Evolutionary conservation across 148 eudicot species (phyloP), one percentile per base, ranked within the genome.

Genomic region (Vaccinium macrocarpon): DNA sequence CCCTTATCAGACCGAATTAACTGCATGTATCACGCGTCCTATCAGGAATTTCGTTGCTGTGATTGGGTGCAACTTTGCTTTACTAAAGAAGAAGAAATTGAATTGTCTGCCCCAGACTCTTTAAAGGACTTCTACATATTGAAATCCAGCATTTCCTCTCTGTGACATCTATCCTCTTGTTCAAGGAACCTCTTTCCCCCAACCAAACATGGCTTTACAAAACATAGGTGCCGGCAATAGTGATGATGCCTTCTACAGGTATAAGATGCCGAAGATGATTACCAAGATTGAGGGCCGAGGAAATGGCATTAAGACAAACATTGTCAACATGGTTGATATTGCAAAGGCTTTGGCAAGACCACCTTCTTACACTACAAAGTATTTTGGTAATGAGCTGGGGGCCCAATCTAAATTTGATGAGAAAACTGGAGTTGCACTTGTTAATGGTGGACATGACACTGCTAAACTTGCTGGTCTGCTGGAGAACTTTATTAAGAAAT

Each of bases 211-310:
- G 98, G 96, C 98, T 57, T 88, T 95, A 84, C 96, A 90, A 81
- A 95, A 93, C 90, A 95, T 95, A 88, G 96, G 96, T 87, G 95
- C 92, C 61, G 84, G 91, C 57, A 93, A 94, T 86, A 92, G 92
- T 2, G 98, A 94, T 84, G 98, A 94, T 91, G 96, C 98, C 98
- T 94, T 94, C 86, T 94, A 94, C 89, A 89, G 98, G 93, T 94
- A 94, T 76, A 94, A 93, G 94, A 94, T 94, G 98, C 98, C 98
- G 9, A 91, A n/a, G 88, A 93, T 94, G 98, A 90, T 94, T 15
- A 94, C 98, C 18, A 94, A 93, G 79, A 93, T 94, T 25, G 98
- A 93, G 83, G 98, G 96, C 18, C 87, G 96, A 74, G 98, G 98
- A 57, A 94, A 94, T 89, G 98, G 95, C 92, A 94, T 94, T 87